A percentile compares a stretch with the other conserved stretches of the same genome.
These are phyloP conservation scores for Erythrophleum ivorense DNA, from an alignment of 331 rosid genomes.

Conservation along the genomic window DNA sequence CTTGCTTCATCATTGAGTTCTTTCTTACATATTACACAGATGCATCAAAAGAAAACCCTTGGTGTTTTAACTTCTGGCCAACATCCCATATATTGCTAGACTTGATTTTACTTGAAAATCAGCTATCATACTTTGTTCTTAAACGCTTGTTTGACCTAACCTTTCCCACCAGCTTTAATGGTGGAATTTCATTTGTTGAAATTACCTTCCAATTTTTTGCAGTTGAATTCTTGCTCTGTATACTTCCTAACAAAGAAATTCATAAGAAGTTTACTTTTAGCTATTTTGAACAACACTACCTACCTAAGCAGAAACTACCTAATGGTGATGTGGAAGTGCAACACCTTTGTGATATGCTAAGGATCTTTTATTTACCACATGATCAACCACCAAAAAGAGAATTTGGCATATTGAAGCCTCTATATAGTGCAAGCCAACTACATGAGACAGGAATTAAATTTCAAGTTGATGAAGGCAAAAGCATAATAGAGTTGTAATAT, in stretches of 20 bases:
- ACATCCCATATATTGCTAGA: too few relatives aligned
- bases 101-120: not conserved
- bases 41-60: too few relatives aligned
- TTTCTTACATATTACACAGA: too few relatives aligned
- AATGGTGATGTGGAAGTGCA: not conserved
- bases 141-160: conserved; percentile 1
- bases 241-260: not conserved
- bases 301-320: not conserved
- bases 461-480: not conserved
- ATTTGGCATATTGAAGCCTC: not conserved
- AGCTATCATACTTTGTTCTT: conserved; percentile 30
- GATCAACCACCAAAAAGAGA: too few relatives aligned
- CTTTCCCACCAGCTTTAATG: not conserved
- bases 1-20: too few relatives aligned
- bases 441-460: conserved; percentile 11
- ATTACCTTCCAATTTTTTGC: not conserved
- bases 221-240: not conserved
- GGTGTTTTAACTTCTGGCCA: too few relatives aligned
- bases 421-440: conserved; percentile 11
- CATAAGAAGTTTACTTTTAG: not conserved
- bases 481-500: conserved; percentile 1
- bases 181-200: not conserved
- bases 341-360: too few relatives aligned
- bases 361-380: too few relatives aligned
- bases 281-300: not conserved